Evolutionary conservation across 1,284 basidiomycete genomes (phyloP), one percentile per base, ranked within the genome.

Genomic region (Entoloma clypeatum): DNA sequence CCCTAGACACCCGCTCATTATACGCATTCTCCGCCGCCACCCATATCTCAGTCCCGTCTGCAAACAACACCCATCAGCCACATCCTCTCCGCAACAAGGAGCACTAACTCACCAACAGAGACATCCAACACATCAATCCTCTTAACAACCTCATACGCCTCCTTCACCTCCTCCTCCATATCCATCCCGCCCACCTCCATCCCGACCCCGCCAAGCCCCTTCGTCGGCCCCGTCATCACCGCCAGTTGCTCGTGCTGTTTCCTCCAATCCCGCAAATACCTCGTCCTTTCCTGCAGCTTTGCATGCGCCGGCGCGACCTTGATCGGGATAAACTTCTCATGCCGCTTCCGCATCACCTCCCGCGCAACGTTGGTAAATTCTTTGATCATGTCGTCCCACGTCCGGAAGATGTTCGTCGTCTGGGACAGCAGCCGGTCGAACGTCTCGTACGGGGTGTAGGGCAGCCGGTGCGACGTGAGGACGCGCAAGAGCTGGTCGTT

Each of bases 1-100:
- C 96, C 7, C 94, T 77, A 1, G 95, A 88, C 5, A 99, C 93
- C 10, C 94, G 86, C 62, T 98, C 95, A 56, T 98, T 98, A 70
- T 99, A 99, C 13, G 92, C 91, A 44, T 88, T 90, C 66, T 99
- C 96, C 3, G 94, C 95, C 0, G 92, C 81, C 13, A 94, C 86
- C 93, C 95, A 98, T 44, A 98, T 96, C 61, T 97, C 92, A n/a
- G 91, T 92, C 2, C 96, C 95, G 72, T 96, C 92, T 87, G 58
- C 34, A 40, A 32, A 40, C 41, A 1, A 30, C 22, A 23, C 41
- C 44, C 21, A 42, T 51, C 41, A 47, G n/a, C 29, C 13, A 31
- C 10, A 14, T 9, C 25, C 17, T 5, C 7, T 23, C 21, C 14
- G 22, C 18, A 8, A 30, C 31, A 17, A 22, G 10, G 9, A 21